Conservation (phyloP, 306 rosid genomes). For the Fragaria nilgerrensis region DNA sequence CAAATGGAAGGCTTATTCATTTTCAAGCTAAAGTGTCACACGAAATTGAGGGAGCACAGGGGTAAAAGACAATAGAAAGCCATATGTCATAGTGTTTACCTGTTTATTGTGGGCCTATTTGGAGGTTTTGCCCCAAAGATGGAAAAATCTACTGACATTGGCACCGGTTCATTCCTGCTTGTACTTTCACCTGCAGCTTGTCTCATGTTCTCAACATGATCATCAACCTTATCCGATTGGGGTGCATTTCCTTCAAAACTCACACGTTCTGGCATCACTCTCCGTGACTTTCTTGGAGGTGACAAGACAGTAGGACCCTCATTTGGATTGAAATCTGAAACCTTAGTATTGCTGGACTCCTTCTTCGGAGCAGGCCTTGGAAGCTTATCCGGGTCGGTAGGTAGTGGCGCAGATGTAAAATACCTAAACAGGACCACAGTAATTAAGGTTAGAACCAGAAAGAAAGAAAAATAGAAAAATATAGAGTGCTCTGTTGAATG, state of each 20-base stretch:
- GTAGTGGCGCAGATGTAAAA: conserved; percentile 76
- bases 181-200: conserved; percentile 60
- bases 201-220: conserved; percentile 43
- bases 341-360: conserved; percentile 44
- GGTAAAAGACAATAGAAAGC: conserved; percentile 16
- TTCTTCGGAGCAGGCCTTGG: conserved; percentile 94
- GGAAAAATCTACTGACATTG: conserved; percentile 89
- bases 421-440: conserved; percentile 49
- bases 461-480: conserved; percentile 7
- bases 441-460: conserved; percentile 13
- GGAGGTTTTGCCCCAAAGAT: conserved; percentile 86
- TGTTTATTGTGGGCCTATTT: conserved; percentile 89
- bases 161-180: conserved; percentile 60
- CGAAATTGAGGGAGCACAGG: not conserved
- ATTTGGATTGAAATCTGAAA: conserved; percentile 50
- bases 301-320: conserved; percentile 90
- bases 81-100: conserved; percentile 40
- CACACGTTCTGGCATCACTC: conserved; percentile 87
- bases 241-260: conserved; percentile 62
- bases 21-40: conserved; percentile 20
- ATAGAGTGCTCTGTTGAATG: conserved; percentile 15
- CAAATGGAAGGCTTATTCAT: conserved; percentile 17
- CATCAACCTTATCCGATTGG: conserved; percentile 51
- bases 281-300: conserved; percentile 91
- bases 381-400: conserved; percentile 80